These are phyloP conservation scores for Dipteronia sinensis DNA, from an alignment of 345 rosid species.

Conservation along the genomic window DNA sequence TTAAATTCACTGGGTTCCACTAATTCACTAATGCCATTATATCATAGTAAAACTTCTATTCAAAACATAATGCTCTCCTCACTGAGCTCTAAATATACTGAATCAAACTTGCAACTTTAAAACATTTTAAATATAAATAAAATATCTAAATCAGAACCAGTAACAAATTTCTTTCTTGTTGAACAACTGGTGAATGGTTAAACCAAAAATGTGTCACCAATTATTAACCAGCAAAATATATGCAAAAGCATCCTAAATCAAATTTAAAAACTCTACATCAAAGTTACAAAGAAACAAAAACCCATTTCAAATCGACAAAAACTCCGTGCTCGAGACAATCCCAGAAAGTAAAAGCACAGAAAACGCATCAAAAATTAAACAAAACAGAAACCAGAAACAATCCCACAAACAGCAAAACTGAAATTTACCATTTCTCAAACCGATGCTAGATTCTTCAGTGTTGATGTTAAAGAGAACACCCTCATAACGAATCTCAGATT, in stretches of 20 bases:
- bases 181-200: no score
- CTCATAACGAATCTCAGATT: constrained; percentile 63
- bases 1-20: not conserved
- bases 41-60: not conserved
- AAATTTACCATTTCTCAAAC: constrained; percentile 50
- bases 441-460: constrained; percentile 62
- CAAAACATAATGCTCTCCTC: not conserved
- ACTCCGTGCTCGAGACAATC: not conserved
- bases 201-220: not conserved
- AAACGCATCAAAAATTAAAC: not conserved
- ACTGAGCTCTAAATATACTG: not conserved
- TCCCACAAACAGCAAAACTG: not conserved
- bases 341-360: not conserved
- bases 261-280: constrained; percentile 1
- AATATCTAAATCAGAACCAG: not conserved
- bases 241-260: not conserved
- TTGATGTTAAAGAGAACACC: constrained; percentile 61
- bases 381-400: not conserved
- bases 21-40: not conserved
- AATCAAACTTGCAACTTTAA: not conserved
- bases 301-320: not conserved
- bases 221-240: not conserved
- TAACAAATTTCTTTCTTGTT: no score
- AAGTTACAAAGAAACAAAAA: not conserved
- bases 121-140: not conserved